These are phyloP conservation scores for Penicillium bovifimosum DNA, from an alignment of 495 filamentous ascomycete genomes.

Conservation along the genomic window DNA sequence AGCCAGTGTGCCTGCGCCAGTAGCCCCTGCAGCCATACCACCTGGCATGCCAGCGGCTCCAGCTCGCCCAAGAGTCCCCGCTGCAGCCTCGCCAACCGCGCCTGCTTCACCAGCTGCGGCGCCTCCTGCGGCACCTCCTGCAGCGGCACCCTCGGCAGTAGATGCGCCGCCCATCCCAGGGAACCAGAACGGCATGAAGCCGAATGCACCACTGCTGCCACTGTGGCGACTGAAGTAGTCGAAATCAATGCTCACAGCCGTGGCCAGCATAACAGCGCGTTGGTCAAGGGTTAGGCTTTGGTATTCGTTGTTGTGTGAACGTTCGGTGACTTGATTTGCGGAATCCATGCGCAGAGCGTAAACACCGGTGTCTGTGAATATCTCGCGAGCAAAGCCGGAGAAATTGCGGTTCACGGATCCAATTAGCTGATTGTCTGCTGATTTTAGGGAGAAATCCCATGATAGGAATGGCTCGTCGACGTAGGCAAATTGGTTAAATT, in stretches of 20 bases:
- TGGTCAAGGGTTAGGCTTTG: conserved; percentile 65
- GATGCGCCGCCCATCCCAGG: conserved; percentile 49
- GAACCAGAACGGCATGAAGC: conserved; percentile 57
- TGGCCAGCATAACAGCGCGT: conserved; percentile 66
- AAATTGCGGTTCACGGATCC: conserved; percentile 67
- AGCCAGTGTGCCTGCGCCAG: conserved; percentile 55
- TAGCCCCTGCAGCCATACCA: conserved; percentile 37
- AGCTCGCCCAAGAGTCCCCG: conserved; percentile 25
- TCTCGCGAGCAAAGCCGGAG: conserved; percentile 60
- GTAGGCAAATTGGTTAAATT: conserved; percentile 59
- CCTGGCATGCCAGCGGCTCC: conserved; percentile 33
- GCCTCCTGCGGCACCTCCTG: conserved; percentile 15
- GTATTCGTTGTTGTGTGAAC: conserved; percentile 19
- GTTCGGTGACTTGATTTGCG: conserved; percentile 40
- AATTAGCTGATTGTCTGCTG: conserved; percentile 42
- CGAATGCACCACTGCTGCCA: conserved; percentile 38
- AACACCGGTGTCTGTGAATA: conserved; percentile 68
- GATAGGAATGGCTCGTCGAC: conserved; percentile 53
- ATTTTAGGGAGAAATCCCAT: conserved; percentile 54
- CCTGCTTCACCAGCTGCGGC: conserved; percentile 36
- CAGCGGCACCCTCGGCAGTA: conserved; percentile 43
- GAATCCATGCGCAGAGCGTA: conserved; percentile 68
- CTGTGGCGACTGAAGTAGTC: conserved; percentile 67
- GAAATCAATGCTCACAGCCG: conserved; percentile 65
- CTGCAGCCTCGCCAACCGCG: conserved; percentile 33